phyloP scores from a whole-genome alignment of 2,329 filamentous ascomycete genomes.

The Trichoderma oligosporum region DNA sequence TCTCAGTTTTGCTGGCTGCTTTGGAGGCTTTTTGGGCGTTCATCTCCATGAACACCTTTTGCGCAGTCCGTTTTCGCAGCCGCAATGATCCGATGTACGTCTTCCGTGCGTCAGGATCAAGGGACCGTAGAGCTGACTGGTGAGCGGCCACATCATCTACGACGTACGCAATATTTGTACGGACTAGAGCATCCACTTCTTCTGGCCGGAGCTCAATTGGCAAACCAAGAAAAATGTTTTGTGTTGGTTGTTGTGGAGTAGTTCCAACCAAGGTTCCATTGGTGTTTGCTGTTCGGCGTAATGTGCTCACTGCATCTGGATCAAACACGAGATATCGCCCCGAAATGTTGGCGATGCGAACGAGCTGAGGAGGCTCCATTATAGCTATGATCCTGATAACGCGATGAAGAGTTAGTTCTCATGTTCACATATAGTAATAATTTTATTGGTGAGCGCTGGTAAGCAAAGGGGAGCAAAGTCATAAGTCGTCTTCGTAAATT shows the following conservation, averaged over 20 bases:
- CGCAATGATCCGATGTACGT: conserved; percentile 60
- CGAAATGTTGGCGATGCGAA: conserved; percentile 77
- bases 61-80: conserved; percentile 41
- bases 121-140: conserved; percentile 55
- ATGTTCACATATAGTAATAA: neutral
- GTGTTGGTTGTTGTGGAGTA: conserved; percentile 86
- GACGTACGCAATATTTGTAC: conserved; percentile 71
- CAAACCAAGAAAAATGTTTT: conserved; percentile 88
- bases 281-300: conserved; percentile 77
- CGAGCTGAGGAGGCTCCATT: conserved; percentile 37
- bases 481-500: conserved; percentile 45
- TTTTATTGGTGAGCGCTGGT: neutral
- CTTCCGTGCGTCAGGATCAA: conserved; percentile 54
- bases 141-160: conserved; percentile 77
- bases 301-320: conserved; percentile 69
- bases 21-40: conserved; percentile 36
- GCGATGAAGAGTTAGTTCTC: conserved; percentile 3
- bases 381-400: conserved; percentile 24
- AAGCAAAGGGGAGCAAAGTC: conserved; percentile 22
- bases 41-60: conserved; percentile 39
- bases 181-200: conserved; percentile 77
- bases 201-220: conserved; percentile 88
- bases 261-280: conserved; percentile 83
- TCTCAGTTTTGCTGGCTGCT: conserved; percentile 21
- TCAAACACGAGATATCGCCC: conserved; percentile 88